Conservation (phyloP, 805 yeast genomes). For the Candida sakaeoensis region DNA sequence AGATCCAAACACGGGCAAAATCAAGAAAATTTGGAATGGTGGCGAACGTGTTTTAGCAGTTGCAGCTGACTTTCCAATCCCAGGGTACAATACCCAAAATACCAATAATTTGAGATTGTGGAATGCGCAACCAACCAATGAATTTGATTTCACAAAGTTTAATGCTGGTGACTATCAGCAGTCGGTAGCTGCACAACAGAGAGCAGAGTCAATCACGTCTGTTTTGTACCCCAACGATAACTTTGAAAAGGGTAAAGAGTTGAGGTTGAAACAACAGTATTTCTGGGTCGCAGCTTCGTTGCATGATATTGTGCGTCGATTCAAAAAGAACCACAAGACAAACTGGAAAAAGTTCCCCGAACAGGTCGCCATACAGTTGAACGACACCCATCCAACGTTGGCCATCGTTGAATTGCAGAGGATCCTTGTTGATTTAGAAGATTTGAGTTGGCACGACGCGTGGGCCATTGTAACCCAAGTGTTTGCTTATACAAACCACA, state of each 20-base stretch:
- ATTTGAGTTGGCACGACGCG: slow-evolving; percentile 75
- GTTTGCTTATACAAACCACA: slow-evolving; percentile 91
- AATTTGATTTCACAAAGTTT: slow-evolving; percentile 87
- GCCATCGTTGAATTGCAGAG: slow-evolving; percentile 89
- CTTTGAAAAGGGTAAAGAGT: slow-evolving; percentile 85
- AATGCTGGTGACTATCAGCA: slow-evolving; percentile 86
- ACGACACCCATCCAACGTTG: slow-evolving; percentile 92
- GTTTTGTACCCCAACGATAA: slow-evolving; percentile 93
- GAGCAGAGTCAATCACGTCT: slow-evolving; percentile 89
- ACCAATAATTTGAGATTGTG: slow-evolving; percentile 89
- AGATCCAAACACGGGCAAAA: slow-evolving; percentile 52
- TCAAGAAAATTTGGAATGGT: slow-evolving; percentile 72
- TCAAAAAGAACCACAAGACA: slow-evolving; percentile 65
- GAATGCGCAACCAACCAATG: slow-evolving; percentile 86
- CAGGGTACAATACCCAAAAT: slow-evolving; percentile 78
- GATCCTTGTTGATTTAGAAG: slow-evolving; percentile 79
- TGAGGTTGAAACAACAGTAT: slow-evolving; percentile 91
- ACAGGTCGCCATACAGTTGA: slow-evolving; percentile 85
- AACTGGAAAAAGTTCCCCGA: slow-evolving; percentile 84
- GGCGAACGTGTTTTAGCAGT: slow-evolving; percentile 88
- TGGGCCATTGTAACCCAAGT: slow-evolving; percentile 80
- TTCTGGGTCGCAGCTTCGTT: slow-evolving; percentile 96
- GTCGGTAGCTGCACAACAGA: slow-evolving; percentile 80
- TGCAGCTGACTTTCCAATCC: slow-evolving; percentile 89
- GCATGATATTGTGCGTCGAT: slow-evolving; percentile 86